Base-by-base conservation (phyloP, 1,284 basidiomycete genomes). In the Tausonia pullulans region DNA sequence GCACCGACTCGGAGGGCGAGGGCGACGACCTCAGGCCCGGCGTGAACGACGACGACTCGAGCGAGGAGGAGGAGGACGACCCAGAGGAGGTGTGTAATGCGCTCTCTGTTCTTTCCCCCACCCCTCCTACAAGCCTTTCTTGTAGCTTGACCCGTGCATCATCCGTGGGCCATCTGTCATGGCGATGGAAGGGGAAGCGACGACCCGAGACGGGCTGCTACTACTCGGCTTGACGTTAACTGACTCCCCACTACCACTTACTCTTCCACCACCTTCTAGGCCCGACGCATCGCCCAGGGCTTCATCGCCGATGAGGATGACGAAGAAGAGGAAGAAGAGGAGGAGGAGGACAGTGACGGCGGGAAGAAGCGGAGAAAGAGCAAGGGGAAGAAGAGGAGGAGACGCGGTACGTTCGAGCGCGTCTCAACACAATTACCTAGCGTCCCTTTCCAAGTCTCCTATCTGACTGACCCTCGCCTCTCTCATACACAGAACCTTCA, bases 11-110 rank as follows among this genome's bases (percentile, higher is more conserved):
- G 16, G 53, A 55, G 16, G 76, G 75, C 41, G 73, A 74, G 65
- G 77, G 77, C 41, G 77, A 78, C 39, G 74, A 70, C 50, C 72
- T 78, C 55, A 72, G 75, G 51, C 74, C 74, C 6, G 72, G 72
- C 54, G 75, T 75, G 50, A 75, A 64, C 48, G 68, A 69, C 53
- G 70, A 70, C 60, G 77, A 78, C 58, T 77, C 76, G 3, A 77
- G 76, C 8, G 77, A 78, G 58, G 76, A 78, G 66, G 74, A 74
- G 46, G 74, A 74, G 3, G 75, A 77, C 41, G 77, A 78, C 16
- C 74, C 75, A 52, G 76, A 77, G 58, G 77, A 76, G 69, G 64
- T 65, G 4, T 5, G 64, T 58, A 27, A 7, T 48, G 4, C 60
- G 14, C 14, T 63, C 10, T 13, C 16, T 10, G 16, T 49, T 50